Evolutionary conservation across 164 flowering plant species (phyloP).

Genomic region (Chloranthus sessilifolius): DNA sequence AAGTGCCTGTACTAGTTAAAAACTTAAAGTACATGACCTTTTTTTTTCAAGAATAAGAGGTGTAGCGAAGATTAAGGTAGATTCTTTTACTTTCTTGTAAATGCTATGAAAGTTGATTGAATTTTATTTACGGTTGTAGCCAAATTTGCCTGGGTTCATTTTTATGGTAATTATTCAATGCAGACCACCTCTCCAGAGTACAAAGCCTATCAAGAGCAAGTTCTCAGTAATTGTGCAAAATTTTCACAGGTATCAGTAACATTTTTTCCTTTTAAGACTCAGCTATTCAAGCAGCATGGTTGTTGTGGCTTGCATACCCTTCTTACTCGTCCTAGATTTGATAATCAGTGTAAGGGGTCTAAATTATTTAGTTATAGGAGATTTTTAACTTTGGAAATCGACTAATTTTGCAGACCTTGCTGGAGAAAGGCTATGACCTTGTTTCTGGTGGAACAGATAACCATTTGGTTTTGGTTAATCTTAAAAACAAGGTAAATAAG

Average conservation of each 20-base stretch:
- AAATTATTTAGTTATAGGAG: conserved; percentile 1
- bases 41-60: too few relatives aligned
- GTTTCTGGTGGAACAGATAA: conserved; percentile 99
- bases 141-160: too few relatives aligned
- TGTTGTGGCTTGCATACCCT: too few relatives aligned
- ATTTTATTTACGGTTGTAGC: too few relatives aligned
- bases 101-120: too few relatives aligned
- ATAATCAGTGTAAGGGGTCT: neutral
- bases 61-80: too few relatives aligned
- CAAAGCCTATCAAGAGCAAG: conserved; percentile 96
- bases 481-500: conserved; percentile 40
- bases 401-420: conserved; percentile 48
- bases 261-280: too few relatives aligned
- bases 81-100: too few relatives aligned
- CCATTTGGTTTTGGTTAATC: conserved; percentile 88
- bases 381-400: conserved; percentile 3
- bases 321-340: too few relatives aligned
- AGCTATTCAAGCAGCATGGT: too few relatives aligned
- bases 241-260: conserved; percentile 98
- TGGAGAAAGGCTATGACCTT: conserved; percentile 69
- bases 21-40: too few relatives aligned
- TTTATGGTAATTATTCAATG: conserved; percentile 11
- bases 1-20: too few relatives aligned
- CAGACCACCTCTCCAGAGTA: conserved; percentile 92
- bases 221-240: conserved; percentile 74